Evolutionary conservation across 441 rosid species (phyloP).

Genomic region (Populus trichocarpa): DNA sequence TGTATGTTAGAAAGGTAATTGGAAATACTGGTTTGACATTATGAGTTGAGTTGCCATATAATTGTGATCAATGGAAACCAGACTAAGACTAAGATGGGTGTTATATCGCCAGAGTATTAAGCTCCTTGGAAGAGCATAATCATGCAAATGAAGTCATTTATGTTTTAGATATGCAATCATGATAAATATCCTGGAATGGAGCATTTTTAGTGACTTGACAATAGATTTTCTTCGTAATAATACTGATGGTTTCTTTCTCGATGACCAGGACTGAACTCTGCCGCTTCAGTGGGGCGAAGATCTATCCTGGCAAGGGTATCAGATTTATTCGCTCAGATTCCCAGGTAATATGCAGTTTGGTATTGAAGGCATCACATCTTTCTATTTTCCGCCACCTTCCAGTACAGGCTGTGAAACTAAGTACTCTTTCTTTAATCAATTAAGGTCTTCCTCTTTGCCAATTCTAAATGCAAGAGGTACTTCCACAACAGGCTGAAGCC

Average conservation of each 20-base stretch:
- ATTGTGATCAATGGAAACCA: not conserved
- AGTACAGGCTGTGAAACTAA: not conserved
- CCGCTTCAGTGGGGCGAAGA: too few species aligned
- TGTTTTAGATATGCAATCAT: not conserved
- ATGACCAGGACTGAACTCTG: constrained; percentile 32
- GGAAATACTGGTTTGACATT: not conserved
- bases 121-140: not conserved
- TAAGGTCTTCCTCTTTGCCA: constrained; percentile 40
- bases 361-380: not conserved
- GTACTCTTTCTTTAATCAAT: not conserved
- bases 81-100: not conserved
- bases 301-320: too few species aligned
- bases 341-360: constrained; percentile 30
- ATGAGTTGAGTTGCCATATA: not conserved
- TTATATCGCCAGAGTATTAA: not conserved
- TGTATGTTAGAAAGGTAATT: not conserved
- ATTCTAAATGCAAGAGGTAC: constrained; percentile 45
- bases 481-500: constrained; percentile 42
- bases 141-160: not conserved
- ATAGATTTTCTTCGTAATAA: too few species aligned
- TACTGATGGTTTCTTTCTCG: not conserved
- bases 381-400: not conserved
- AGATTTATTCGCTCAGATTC: constrained; percentile 13
- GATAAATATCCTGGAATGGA: too few species aligned
- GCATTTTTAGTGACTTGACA: not conserved